A percentile compares a stretch with the other conserved stretches of the same genome.
Evolutionary conservation across 2,329 filamentous ascomycete species (phyloP).

Genomic region (Epichloe sibirici): DNA sequence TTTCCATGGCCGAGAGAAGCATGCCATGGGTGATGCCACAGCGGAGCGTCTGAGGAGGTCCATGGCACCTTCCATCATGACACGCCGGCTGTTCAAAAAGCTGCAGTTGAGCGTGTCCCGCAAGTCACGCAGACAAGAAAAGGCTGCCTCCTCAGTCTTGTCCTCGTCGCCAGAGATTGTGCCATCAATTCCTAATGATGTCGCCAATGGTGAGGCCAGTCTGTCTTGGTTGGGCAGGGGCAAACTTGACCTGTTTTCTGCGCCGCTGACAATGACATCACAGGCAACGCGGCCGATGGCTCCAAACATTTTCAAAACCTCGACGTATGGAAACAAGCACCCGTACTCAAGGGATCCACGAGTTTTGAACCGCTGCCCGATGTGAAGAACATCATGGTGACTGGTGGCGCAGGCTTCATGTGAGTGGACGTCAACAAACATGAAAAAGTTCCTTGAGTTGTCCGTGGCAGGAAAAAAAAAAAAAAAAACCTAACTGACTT

Average conservation of each 20-base stretch:
- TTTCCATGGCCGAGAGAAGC: background rate
- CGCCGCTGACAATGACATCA: background rate
- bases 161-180: constrained; percentile 4
- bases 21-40: constrained; percentile 3
- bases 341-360: constrained; percentile 56
- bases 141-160: background rate
- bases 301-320: constrained; percentile 42
- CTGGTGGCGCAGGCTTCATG: constrained; percentile 79
- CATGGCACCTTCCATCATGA: constrained; percentile 7
- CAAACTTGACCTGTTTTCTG: too few species aligned
- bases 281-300: constrained; percentile 12
- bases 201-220: constrained; percentile 8
- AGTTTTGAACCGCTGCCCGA: constrained; percentile 56
- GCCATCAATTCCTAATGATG: background rate
- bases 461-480: background rate
- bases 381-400: constrained; percentile 72
- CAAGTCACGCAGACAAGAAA: background rate
- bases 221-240: background rate
- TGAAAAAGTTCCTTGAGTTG: background rate
- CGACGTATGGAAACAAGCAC: constrained; percentile 60
- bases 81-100: constrained; percentile 7
- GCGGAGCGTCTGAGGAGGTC: background rate
- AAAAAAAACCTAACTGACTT: background rate
- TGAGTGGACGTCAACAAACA: constrained; percentile 28
- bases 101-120: constrained; percentile 5